Conservation (phyloP, 441 rosid genomes). For the Gossypium gossypioides region DNA sequence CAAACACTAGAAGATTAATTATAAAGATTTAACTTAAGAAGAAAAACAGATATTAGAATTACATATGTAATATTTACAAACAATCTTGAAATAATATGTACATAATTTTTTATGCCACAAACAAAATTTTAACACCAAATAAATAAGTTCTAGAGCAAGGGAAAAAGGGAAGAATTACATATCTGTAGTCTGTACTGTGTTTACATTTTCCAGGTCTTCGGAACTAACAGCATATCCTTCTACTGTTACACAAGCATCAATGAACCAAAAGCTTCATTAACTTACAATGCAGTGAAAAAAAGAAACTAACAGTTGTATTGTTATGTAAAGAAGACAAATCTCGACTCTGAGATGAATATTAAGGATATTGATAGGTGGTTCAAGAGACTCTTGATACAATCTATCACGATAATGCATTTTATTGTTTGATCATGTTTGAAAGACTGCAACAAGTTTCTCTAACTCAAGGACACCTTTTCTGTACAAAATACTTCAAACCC, state of each 20-base stretch:
- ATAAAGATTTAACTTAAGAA: too few relatives aligned
- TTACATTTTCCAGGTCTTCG: background rate
- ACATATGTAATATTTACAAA: background rate
- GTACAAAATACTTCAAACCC: background rate
- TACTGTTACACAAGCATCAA: slow-evolving; percentile 1
- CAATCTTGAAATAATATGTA: background rate
- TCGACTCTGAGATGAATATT: background rate
- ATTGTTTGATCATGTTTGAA: background rate
- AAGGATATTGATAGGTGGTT: background rate
- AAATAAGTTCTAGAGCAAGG: background rate
- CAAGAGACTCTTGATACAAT: background rate
- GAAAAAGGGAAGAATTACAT: background rate
- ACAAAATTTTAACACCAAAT: background rate
- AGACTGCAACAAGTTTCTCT: background rate
- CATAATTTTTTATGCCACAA: background rate
- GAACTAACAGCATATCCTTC: background rate
- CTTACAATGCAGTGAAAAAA: background rate
- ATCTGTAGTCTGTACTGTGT: background rate
- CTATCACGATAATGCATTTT: background rate
- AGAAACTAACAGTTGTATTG: background rate
- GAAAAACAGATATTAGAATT: too few relatives aligned
- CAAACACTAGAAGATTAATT: too few relatives aligned
- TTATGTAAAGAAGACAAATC: background rate
- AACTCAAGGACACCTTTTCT: background rate
- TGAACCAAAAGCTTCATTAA: background rate